Percentiles rank a stretch among this genome's conserved stretches.
These are phyloP conservation scores for Pyrus communis DNA, from an alignment of 306 rosid genomes.

Conservation along the genomic window DNA sequence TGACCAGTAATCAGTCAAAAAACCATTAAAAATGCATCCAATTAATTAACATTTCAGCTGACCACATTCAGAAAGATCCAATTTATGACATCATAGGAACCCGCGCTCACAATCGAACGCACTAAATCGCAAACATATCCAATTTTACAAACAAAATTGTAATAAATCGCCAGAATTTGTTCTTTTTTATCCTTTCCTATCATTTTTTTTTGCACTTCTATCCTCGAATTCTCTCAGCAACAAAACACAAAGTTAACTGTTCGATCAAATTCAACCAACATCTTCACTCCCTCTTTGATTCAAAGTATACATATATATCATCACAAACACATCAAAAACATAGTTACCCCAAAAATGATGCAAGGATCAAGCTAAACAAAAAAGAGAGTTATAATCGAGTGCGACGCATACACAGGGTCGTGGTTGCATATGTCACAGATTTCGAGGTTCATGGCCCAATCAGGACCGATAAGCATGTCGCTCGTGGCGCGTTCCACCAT, in stretches of 20 bases:
- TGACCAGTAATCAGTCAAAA: neutral
- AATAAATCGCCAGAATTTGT: neutral
- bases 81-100: neutral
- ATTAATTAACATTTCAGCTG: neutral
- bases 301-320: neutral
- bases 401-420: conserved; percentile 69
- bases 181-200: neutral
- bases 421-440: conserved; percentile 91
- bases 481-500: conserved; percentile 93
- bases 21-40: neutral
- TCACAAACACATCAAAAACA: neutral
- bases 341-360: neutral
- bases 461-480: conserved; percentile 95
- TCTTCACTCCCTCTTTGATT: neutral
- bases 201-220: neutral
- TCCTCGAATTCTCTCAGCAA: neutral
- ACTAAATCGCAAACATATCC: neutral
- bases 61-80: neutral
- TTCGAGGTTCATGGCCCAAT: conserved; percentile 99
- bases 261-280: conserved; percentile 11
- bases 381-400: conserved; percentile 13
- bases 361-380: neutral
- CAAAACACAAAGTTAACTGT: conserved; percentile 5
- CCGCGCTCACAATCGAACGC: neutral
- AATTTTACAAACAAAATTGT: neutral